Evolutionary conservation across 2,329 filamentous ascomycete species (phyloP).

Genomic region (Trichocomaceae sp.): DNA sequence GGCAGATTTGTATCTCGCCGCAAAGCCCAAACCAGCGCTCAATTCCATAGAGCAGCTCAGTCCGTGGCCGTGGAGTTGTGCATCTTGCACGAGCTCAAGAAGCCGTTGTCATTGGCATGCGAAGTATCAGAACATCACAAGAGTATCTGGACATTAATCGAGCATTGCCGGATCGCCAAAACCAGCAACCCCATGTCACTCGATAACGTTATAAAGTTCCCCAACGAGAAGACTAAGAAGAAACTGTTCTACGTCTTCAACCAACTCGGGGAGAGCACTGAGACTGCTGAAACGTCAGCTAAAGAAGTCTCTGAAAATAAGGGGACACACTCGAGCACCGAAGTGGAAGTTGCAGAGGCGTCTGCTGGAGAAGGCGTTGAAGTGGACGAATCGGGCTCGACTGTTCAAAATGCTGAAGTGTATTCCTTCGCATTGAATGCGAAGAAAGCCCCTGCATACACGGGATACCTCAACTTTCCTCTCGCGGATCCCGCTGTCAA

Average conservation of each 20-base stretch:
- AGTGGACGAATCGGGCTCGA: neutral
- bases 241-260: conserved; percentile 31
- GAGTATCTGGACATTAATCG: conserved; percentile 26
- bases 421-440: neutral
- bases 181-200: conserved; percentile 17
- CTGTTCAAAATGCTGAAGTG: neutral
- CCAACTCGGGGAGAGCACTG: conserved; percentile 24
- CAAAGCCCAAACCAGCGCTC: conserved; percentile 28
- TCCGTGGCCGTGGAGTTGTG: conserved; percentile 53
- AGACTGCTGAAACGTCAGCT: conserved; percentile 2
- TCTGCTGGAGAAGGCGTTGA: neutral
- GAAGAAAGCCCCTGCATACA: conserved; percentile 24
- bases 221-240: conserved; percentile 24
- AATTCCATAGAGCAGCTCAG: conserved; percentile 43
- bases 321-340: neutral
- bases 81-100: conserved; percentile 41
- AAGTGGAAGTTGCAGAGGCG: neutral
- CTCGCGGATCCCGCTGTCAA: conserved; percentile 56
- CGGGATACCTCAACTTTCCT: conserved; percentile 53
- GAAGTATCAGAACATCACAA: conserved; percentile 26
- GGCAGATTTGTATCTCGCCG: conserved; percentile 32
- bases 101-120: conserved; percentile 29
- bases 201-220: conserved; percentile 27
- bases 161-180: conserved; percentile 26
- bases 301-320: neutral